A percentile compares a stretch with the other conserved stretches of the same genome.
These are phyloP conservation scores for Phytophthora ramorum DNA, from an alignment of 352 stramenopile genomes.

Conservation along the genomic window DNA sequence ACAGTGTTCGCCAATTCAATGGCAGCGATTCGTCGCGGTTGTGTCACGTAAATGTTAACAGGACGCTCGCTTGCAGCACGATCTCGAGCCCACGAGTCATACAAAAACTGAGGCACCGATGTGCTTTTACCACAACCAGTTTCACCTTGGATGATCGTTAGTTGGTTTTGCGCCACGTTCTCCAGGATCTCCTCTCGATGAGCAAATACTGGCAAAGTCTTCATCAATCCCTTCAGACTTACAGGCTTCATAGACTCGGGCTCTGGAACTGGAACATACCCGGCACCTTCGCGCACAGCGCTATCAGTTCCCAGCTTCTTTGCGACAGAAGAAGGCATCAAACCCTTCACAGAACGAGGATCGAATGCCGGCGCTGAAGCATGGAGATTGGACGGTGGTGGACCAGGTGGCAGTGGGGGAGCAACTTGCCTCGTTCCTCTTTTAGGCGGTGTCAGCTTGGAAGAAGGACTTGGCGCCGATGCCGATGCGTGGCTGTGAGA, in stretches of 20 bases:
- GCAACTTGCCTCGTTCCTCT: conserved; percentile 1
- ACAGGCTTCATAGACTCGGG: conserved; percentile 26
- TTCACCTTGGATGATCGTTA: conserved; percentile 94
- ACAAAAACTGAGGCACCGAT: conserved; percentile 94
- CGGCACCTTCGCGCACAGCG: conserved; percentile 26
- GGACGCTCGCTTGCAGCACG: conserved; percentile 43
- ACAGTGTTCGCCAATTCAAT: conserved; percentile 92
- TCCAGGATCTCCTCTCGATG: conserved; percentile 89
- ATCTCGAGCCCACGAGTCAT: conserved; percentile 68
- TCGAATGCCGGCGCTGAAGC: conserved; percentile 21
- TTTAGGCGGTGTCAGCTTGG: neutral
- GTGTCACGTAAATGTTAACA: conserved; percentile 96
- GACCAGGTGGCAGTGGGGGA: conserved; percentile 23
- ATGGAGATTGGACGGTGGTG: conserved; percentile 17
- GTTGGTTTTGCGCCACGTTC: conserved; percentile 81
- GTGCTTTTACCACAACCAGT: conserved; percentile 98
- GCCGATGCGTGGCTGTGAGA: conserved; percentile 6
- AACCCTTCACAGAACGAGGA: conserved; percentile 31
- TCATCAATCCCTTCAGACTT: conserved; percentile 59
- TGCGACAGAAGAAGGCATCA: conserved; percentile 52
- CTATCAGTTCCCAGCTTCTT: conserved; percentile 42
- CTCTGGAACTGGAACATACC: conserved; percentile 13
- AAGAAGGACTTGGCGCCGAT: neutral
- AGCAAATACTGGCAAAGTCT: conserved; percentile 87
- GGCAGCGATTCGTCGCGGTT: conserved; percentile 94